Evolutionary conservation across 2,329 filamentous ascomycete genomes (phyloP).

Genomic region (Ophiostoma sp.): DNA sequence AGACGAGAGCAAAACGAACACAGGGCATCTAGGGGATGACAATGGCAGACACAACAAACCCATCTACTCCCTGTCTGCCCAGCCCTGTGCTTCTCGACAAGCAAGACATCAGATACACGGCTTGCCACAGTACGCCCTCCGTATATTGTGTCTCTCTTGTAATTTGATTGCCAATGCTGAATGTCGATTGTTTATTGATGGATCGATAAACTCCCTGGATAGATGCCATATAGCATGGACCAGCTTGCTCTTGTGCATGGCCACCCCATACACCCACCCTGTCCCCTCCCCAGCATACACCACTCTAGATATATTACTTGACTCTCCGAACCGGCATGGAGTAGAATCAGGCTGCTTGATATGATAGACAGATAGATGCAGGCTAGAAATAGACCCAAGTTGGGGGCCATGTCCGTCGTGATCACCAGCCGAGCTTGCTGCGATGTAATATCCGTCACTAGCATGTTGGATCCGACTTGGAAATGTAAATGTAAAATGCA

Average conservation of each 20-base stretch:
- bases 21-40: neutral
- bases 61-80: slow-evolving; percentile 10
- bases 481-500: neutral
- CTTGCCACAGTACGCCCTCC: slow-evolving; percentile 6
- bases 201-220: neutral
- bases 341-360: neutral
- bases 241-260: neutral
- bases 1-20: neutral
- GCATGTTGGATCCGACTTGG: neutral
- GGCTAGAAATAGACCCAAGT: neutral
- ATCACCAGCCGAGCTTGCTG: neutral
- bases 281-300: neutral
- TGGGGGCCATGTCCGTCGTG: neutral
- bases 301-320: neutral
- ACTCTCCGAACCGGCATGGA: neutral
- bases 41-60: neutral
- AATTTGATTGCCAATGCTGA: neutral
- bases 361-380: neutral
- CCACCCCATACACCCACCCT: neutral
- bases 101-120: slow-evolving; percentile 21
- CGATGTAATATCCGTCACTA: neutral
- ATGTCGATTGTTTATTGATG: neutral
- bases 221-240: neutral
- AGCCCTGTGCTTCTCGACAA: slow-evolving; percentile 6
- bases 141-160: neutral